Evolutionary conservation across 148 eudicot species (phyloP), one percentile per base, ranked within the genome.

Genomic region (Agrostemma githago): DNA sequence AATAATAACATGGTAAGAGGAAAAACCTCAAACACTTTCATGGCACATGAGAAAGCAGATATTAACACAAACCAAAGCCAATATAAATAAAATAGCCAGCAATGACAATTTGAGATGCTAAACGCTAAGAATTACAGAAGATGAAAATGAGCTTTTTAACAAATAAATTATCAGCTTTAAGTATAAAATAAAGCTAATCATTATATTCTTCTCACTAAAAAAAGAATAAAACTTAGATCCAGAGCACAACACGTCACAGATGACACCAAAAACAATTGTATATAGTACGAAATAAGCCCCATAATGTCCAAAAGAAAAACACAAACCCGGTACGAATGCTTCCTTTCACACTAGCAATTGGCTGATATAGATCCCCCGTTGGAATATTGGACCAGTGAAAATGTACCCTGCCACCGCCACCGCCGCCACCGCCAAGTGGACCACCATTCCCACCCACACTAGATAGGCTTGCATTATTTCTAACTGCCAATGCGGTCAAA

Each of bases 321-420:
- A 79, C 88, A 79, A 70, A 93, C 98, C 91, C 57, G 39, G 90
- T 82, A 72, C 71, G 66, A 71, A 93, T 87, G 83, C 80, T 89
- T 84, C 98, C 98, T 66, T 82, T 63, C 42, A 93, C 97, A 73
- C 70, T 88, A 70, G 98, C 98, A 69, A 94, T 74, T 10, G 92
- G 96, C 84, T 88, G 92, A 74, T 91, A 94, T 61, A 91, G 90
- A 79, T 94, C 98, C 71, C 98, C 98, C 19, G 90, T 94, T 51
- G 98, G 91, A 76, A 94, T 89, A 43, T 87, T 86, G 44, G 91
- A 86, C 98, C 98, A 94, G 74, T 94, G 97, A 78, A 94, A 94
- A 73, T 94, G 98, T 74, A 94, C 90, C 80, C 97, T 84, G 68
- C 98, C 98, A 66, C 98, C 98, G 57, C 85, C 98, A 63, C 96